These are phyloP conservation scores for Lachnellula cervina DNA, from an alignment of 2,329 filamentous ascomycete genomes.

Conservation along the genomic window DNA sequence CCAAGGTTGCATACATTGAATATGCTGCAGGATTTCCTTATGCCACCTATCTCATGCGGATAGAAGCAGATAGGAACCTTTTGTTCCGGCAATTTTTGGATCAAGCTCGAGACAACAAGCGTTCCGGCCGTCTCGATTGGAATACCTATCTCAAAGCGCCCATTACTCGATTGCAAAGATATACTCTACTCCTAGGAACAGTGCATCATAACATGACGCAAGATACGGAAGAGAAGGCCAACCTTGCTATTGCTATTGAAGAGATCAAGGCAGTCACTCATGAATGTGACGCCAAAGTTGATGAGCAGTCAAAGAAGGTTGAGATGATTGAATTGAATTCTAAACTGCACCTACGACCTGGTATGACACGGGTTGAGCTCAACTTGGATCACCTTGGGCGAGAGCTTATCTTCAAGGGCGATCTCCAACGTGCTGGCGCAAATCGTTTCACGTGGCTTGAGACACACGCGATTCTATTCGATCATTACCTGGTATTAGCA, in stretches of 20 bases:
- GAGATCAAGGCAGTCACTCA: slow-evolving; percentile 86
- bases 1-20: slow-evolving; percentile 80
- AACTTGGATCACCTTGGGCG: slow-evolving; percentile 93
- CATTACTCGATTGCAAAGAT: slow-evolving; percentile 87
- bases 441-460: slow-evolving; percentile 92
- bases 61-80: slow-evolving; percentile 78
- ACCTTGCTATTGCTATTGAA: slow-evolving; percentile 76
- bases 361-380: slow-evolving; percentile 80
- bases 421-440: slow-evolving; percentile 81
- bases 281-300: slow-evolving; percentile 89
- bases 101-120: slow-evolving; percentile 69
- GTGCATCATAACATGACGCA: slow-evolving; percentile 78
- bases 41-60: slow-evolving; percentile 76
- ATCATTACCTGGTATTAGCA: slow-evolving; percentile 91
- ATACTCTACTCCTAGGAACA: slow-evolving; percentile 75
- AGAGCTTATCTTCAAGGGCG: slow-evolving; percentile 82
- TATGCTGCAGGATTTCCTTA: slow-evolving; percentile 86
- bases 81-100: slow-evolving; percentile 84
- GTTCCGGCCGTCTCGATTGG: slow-evolving; percentile 82
- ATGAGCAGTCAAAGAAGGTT: slow-evolving; percentile 87
- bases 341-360: slow-evolving; percentile 79
- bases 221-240: slow-evolving; percentile 86
- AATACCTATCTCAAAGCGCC: slow-evolving; percentile 91
- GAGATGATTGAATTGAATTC: slow-evolving; percentile 77
- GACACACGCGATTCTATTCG: slow-evolving; percentile 88